These are phyloP conservation scores for Axilococcus clingmanii DNA, from an alignment of 139 green algal species.

Conservation along the genomic window DNA sequence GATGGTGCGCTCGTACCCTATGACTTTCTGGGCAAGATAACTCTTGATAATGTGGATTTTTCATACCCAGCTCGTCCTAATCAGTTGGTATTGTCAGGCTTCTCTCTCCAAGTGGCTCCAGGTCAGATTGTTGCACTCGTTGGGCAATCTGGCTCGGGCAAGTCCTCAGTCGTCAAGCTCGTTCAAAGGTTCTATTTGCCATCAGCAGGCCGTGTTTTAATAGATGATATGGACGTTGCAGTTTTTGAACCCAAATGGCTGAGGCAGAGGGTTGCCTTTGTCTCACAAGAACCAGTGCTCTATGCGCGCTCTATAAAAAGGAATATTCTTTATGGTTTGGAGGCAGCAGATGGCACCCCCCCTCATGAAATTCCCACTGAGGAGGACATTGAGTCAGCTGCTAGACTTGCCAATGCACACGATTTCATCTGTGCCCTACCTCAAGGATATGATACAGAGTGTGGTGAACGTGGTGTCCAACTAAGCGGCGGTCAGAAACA, in stretches of 20 bases:
- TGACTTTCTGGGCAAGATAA: slow-evolving; percentile 33
- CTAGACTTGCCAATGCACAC: slow-evolving; percentile 60
- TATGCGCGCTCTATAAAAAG: slow-evolving; percentile 63
- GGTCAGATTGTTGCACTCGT: slow-evolving; percentile 78
- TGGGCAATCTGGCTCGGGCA: slow-evolving; percentile 71
- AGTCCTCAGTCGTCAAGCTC: slow-evolving; percentile 83
- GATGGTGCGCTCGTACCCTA: slow-evolving; percentile 17
- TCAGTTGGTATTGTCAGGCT: slow-evolving; percentile 40
- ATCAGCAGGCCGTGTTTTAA: slow-evolving; percentile 37
- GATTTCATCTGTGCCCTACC: slow-evolving; percentile 72
- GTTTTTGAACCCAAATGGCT: slow-evolving; percentile 55
- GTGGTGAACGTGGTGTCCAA: slow-evolving; percentile 68
- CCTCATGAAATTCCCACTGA: slow-evolving; percentile 14
- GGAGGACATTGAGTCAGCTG: slow-evolving; percentile 22
- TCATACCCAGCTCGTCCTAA: slow-evolving; percentile 64
- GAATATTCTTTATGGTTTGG: slow-evolving; percentile 78
- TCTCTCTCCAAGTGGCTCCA: slow-evolving; percentile 45
- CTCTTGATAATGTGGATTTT: slow-evolving; percentile 67
- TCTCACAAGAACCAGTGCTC: slow-evolving; percentile 79
- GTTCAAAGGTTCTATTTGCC: slow-evolving; percentile 87
- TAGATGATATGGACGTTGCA: slow-evolving; percentile 66
- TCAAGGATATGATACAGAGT: slow-evolving; percentile 73
- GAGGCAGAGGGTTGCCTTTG: slow-evolving; percentile 36
- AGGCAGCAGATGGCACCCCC: slow-evolving; percentile 39
- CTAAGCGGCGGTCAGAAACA: slow-evolving; percentile 84